Evolutionary conservation across 257 asterid species (phyloP), one percentile per base, ranked within the genome.

Genomic region (Nicotiana undulata): DNA sequence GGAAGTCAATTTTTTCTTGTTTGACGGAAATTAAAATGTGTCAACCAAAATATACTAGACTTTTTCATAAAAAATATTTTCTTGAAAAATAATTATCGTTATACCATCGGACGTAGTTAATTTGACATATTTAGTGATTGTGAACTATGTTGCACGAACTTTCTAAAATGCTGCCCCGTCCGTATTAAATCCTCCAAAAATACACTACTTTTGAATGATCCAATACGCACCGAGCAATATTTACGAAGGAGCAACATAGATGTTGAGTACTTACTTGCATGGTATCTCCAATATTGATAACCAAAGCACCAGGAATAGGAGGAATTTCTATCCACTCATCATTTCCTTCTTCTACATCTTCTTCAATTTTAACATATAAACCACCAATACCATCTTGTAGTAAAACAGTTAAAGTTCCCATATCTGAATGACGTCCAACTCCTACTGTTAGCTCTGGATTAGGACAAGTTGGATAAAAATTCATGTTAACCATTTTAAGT

Each of bases 301-400:
- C 85, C 53, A 87, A 79, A 76, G 90, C 88, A 37, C 83, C 87
- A 26, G 83, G 80, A 60, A 80, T 53, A 8, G 90, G 86, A 58
- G 90, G 85, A 75, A 87, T 83, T 70, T 87, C 88, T 8, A 85
- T 24, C 90, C 90, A 87, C n/a, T 78, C 82, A 63, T 65, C 83
- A 4, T 86, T 64, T 12, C 55, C 84, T 1, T 60, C 55, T 9
- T 81, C 31, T 5, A 9, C 9, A 22, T 70, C 84, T 63, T 81
- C 70, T 56, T 87, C 86, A 3, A 83, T n/a, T 74, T 87, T 87
- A 6, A 87, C 90, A 29, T 87, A 86, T 52, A 87, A 79, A 51
- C 88, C 90, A 65, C 90, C 90, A 28, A 87, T 83, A 0, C 88
- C 90, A 83, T 87, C 90, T 87, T 87, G 90, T 34, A 85, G 75